Percentiles rank a stretch among this genome's conserved stretches.
These are phyloP conservation scores for Phytophthora citricola DNA, from an alignment of 352 stramenopile species.

Conservation along the genomic window DNA sequence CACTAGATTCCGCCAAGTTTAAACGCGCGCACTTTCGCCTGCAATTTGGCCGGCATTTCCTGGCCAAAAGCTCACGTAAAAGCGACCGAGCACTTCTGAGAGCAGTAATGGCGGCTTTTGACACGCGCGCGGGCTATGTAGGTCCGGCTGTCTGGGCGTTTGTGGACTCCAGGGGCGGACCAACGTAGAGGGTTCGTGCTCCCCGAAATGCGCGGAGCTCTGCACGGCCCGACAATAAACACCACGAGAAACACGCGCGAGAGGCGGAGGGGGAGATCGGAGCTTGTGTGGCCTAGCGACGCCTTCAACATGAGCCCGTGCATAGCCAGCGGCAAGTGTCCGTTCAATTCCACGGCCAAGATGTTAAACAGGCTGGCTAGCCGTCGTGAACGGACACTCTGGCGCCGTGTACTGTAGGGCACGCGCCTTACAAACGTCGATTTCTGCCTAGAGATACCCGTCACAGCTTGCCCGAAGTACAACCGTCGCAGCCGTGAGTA, in stretches of 20 bases:
- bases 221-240: constrained; percentile 17
- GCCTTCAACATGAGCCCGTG: constrained; percentile 29
- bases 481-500: constrained; percentile 1
- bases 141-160: constrained; percentile 24
- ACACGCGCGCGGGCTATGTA: constrained; percentile 28
- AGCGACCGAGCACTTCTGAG: constrained; percentile 12
- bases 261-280: constrained; percentile 32
- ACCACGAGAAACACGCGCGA: constrained; percentile 30
- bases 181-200: constrained; percentile 6
- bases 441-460: constrained; percentile 10
- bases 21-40: constrained; percentile 2
- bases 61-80: constrained; percentile 38
- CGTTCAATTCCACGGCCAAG: constrained; percentile 28
- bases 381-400: constrained; percentile 8
- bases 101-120: constrained; percentile 44
- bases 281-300: constrained; percentile 30
- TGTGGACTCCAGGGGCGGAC: constrained; percentile 24
- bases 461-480: constrained; percentile 9
- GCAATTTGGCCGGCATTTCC: constrained; percentile 17
- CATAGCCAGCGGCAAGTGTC: constrained; percentile 24
- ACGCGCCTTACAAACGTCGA: constrained; percentile 5
- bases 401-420: not conserved
- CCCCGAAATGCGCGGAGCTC: constrained; percentile 24
- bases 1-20: not conserved
- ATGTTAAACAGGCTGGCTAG: constrained; percentile 27